Evolutionary conservation across 2,329 filamentous ascomycete genomes (phyloP), one percentile per base, ranked within the genome.

Genomic region (Trichoderma endophyticum): DNA sequence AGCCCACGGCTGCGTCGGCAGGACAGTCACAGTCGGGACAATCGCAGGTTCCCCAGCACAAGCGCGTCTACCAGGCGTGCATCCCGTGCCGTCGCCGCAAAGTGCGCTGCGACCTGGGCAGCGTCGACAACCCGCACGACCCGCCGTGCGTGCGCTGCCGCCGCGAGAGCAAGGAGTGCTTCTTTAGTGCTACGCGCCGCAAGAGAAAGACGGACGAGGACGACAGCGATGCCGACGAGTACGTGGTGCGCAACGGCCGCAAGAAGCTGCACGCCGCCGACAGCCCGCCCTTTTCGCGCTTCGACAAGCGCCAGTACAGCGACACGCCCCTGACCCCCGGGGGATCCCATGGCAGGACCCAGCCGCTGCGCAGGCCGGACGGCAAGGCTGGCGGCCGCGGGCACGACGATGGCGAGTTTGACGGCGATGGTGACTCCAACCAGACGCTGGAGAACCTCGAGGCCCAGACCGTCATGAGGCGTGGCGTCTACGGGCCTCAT

Each of bases 81-180:
- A 90, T 90, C 64, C 88, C 88, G 7, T 90, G 88, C 74, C 87
- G 88, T 21, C 85, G 87, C 4, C 85, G 88, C 75, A 90, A 90
- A 79, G 88, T 91, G 30, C 85, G 88, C 72, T 90, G 87, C 80
- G 88, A 90, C 75, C 82, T 91, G 7, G 88, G 88, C 71, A 92
- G 91, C 78, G 95, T 98, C 79, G 96, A 98, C 83, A 95, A 96
- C 77, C 96, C 96, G 28, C 91, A 95, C 82, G 94, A 97, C 77
- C 95, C 95, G 70, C 96, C 96, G 3, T 99, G 96, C 81, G 93
- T 95, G 73, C 91, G 96, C 79, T 99, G 96, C 81, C 92, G 94
- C 68, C 91, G 96, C 76, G 96, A 99, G 85, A 94, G 92, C 84
- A 98, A 98, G 82, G 92, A 97, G 78, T 99, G 96, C 85, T 97